phyloP scores from a whole-genome alignment of 208 protist species.

The Crithidia mellificae region DNA sequence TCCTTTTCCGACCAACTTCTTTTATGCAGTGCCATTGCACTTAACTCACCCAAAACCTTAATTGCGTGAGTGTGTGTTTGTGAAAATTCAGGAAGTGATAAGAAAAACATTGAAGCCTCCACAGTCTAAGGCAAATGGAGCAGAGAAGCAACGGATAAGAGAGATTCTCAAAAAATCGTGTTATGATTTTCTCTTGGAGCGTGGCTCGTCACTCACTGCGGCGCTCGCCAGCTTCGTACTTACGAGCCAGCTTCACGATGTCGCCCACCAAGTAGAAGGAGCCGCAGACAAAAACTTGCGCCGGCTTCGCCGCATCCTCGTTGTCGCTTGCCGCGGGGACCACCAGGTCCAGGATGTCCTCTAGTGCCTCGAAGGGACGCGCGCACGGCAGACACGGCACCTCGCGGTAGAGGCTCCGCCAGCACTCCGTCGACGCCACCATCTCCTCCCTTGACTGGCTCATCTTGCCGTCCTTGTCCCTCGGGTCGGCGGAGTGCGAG shows the following conservation, averaged over 20 bases:
- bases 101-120: no score
- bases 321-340: constrained; percentile 44
- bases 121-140: not conserved
- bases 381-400: constrained; percentile 65
- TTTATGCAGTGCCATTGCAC: no score
- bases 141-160: not conserved
- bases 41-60: no score
- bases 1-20: no score
- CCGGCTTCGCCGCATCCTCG: constrained; percentile 66
- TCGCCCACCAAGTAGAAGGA: constrained; percentile 87
- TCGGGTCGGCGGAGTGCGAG: constrained; percentile 35
- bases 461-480: constrained; percentile 31
- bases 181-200: no score
- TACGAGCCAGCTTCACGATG: constrained; percentile 51
- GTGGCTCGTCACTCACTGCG: constrained; percentile 17
- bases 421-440: constrained; percentile 47
- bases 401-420: constrained; percentile 72
- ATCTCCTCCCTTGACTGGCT: constrained; percentile 40
- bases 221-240: constrained; percentile 26
- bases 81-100: no score
- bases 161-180: not conserved
- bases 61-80: no score
- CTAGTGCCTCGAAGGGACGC: constrained; percentile 44
- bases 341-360: constrained; percentile 68
- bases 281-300: constrained; percentile 81